Base-by-base conservation (phyloP, 331 rosid species). In the Quercus lobata region DNA sequence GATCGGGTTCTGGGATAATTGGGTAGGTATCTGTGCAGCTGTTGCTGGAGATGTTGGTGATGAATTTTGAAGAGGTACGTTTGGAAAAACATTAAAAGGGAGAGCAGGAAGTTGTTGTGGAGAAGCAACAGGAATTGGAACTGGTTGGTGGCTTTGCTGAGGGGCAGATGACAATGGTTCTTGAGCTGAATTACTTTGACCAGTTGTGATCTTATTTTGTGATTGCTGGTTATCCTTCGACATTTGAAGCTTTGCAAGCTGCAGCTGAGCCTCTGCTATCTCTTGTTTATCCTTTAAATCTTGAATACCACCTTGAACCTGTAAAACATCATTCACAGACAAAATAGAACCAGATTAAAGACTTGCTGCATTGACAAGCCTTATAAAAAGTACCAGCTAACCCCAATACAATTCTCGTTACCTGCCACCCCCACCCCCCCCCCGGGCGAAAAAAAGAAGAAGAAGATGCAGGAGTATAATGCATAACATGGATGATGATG, bases 211-310 rank as follows among this genome's bases (percentile, higher is more conserved):
- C 29, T 19, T 60, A 61, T 71, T 75, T 83, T 80, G 69, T 5
- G 56, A 80, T 76, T 72, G 63, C 75, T 83, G 65, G 9, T 55
- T 19, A 44, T 17, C 72, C 76, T 74, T 74, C 10, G 44, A 22
- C 57, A 80, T 68, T 79, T 84, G 82, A 73, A 87, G 84, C 80
- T 75, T 87, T 4, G 82, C 82, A 37, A 81, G 79, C 69, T 71
- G 80, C 35, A 73, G 65, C 63, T 68, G 78, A 75, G 80, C 79
- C 74, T 81, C 86, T 55, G 84, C 44, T 54, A 81, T 84, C 71
- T 87, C 86, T 29, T 73, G 86, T 32, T 81, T 81, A 79, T 87
- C 88, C 49, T 81, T 84, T 71, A 87, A 76, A 78, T 79, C 88
- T 68, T 69, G 78, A 78, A 87, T 49, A 44, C 83, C 84, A 57